Evolutionary conservation across 225 moss, liverwort and hornwort species (phyloP).

Genomic region (Rhytidiadelphus loreus): DNA sequence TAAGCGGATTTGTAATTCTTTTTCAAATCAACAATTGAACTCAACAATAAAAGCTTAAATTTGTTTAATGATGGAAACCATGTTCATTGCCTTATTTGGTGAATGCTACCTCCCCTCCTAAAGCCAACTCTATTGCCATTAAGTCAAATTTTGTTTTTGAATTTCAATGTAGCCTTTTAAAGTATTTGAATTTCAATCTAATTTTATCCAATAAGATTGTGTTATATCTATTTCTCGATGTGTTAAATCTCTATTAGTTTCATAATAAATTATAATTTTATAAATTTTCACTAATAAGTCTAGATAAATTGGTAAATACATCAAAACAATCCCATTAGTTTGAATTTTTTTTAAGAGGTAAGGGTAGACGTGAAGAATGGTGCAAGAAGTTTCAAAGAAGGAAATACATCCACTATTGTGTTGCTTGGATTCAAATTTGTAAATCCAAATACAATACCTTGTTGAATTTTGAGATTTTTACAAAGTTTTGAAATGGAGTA

Average conservation of each 20-base stretch:
- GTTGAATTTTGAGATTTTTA: not conserved
- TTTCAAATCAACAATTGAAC: no score
- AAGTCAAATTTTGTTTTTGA: not conserved
- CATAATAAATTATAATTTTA: not conserved
- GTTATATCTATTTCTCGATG: accelerated
- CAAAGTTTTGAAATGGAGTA: not conserved
- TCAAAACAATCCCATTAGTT: not conserved
- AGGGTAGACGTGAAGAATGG: not conserved
- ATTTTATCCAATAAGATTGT: not conserved
- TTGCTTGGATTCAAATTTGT: not conserved
- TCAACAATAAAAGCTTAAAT: not conserved
- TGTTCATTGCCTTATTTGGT: not conserved
- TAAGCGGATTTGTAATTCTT: not conserved
- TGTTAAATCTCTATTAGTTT: not conserved
- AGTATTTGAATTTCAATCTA: not conserved
- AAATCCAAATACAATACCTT: not conserved
- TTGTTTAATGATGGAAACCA: accelerated
- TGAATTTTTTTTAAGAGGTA: not conserved
- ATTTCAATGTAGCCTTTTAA: not conserved
- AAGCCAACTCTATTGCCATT: accelerated
- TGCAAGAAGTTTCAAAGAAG: not conserved
- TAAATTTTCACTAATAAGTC: accelerated
- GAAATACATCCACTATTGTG: not conserved
- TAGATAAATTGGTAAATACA: not conserved
- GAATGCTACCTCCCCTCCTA: no score